These are phyloP conservation scores for Parastagonospora nodorum DNA, from an alignment of 2,329 filamentous ascomycete species.

Conservation along the genomic window DNA sequence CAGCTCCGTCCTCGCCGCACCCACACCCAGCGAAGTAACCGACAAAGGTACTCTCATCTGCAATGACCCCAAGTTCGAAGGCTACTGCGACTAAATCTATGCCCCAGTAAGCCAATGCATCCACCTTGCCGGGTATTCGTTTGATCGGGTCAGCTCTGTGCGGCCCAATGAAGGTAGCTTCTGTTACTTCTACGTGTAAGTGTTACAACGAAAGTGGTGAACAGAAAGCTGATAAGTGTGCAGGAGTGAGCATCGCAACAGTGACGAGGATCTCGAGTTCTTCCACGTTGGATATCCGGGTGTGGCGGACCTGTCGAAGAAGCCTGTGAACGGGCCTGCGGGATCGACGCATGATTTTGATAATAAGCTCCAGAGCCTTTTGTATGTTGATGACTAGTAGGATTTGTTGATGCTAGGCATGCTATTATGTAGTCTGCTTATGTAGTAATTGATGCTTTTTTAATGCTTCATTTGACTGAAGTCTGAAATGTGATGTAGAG, in stretches of 20 bases:
- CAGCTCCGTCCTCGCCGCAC: conserved; percentile 6
- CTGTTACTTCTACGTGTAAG: conserved; percentile 28
- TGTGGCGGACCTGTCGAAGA: conserved; percentile 9
- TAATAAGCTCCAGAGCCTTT: conserved; percentile 20
- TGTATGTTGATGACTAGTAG: conserved; percentile 9
- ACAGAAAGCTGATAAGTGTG: neutral
- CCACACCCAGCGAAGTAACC: conserved; percentile 1
- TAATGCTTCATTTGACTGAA: too few relatives aligned
- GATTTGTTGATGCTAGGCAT: neutral
- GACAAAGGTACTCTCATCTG: conserved; percentile 17
- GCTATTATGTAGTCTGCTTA: too few relatives aligned
- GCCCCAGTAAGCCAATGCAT: conserved; percentile 11
- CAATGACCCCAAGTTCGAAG: conserved; percentile 16
- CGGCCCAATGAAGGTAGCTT: conserved; percentile 15
- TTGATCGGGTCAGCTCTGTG: conserved; percentile 13
- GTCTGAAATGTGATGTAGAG: too few relatives aligned
- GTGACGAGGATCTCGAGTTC: conserved; percentile 13
- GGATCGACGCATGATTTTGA: conserved; percentile 19
- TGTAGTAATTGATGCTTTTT: too few relatives aligned
- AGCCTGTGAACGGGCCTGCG: conserved; percentile 16
- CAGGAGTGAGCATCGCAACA: conserved; percentile 8
- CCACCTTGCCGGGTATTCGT: conserved; percentile 11
- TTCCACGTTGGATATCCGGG: conserved; percentile 22
- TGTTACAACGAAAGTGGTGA: neutral
- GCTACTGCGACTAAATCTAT: conserved; percentile 17